Base-by-base conservation (phyloP, 495 filamentous ascomycete species). In the Glonium stellatum region DNA sequence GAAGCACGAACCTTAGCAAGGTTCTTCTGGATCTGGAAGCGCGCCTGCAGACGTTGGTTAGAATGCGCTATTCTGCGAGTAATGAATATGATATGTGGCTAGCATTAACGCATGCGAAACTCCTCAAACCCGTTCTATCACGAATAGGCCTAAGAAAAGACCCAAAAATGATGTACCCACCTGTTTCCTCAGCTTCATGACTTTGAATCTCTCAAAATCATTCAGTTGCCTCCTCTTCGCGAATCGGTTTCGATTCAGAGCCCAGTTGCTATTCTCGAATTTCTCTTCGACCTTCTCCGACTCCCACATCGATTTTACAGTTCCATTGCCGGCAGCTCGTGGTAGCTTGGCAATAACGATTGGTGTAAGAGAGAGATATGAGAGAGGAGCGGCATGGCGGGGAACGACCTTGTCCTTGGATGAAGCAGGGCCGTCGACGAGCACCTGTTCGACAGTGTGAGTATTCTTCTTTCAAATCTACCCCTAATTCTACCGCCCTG, bases 201-300 rank as follows among this genome's bases (percentile, higher is more conserved):
- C 92, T 86, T 97, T 97, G 89, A 97, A 99, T 72, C 93, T 86
- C 83, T 99, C 95, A 75, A 99, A 97, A 82, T 99, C 95, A 79
- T 83, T 92, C 63, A 99, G 81, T 68, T 85, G 84, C 77, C 84
- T 86, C 80, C 95, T 86, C 81, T 89, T 90, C 80, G 89, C 83
- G 67, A 80, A 80, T 76, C 85, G 81, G 65, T 83, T 82, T 72
- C 87, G 83, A 80, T 86, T 88, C 90, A 97, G 90, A 66, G 92
- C 90, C 84, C 86, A 95, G 73, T 80, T 79, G 79, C 81, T 89
- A 77, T 88, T 83, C 68, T 83, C 81, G 90, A 90, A 99, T 80
- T 95, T 91, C 74, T 79, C 75, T 70, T 97, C 92, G 67, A 99
- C 87, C 71, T 87, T 86, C 59, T 83, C 80, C 77, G 87, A 82